Conservation (phyloP, 1,284 basidiomycete species). For the Leccinum solheimii region DNA sequence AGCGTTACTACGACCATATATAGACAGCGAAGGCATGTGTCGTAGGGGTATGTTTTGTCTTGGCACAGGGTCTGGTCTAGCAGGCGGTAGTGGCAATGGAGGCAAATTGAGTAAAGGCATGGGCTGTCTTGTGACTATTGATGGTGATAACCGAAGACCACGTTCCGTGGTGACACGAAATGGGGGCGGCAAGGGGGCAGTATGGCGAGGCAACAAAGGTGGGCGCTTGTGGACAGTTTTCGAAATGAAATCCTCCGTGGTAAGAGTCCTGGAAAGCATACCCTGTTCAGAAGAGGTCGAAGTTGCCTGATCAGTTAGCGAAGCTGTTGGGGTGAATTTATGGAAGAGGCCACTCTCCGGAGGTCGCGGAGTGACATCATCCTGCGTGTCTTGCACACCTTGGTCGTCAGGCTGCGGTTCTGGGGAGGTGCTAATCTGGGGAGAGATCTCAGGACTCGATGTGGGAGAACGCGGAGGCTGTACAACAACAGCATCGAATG, state of each 20-base stretch:
- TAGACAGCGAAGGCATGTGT: conserved; percentile 51
- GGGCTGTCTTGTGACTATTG: conserved; percentile 32
- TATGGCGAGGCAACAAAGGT: conserved; percentile 9
- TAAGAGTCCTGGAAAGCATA: not conserved
- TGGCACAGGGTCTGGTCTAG: conserved; percentile 20
- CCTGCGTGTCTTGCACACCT: conserved; percentile 10
- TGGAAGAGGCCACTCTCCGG: conserved; percentile 4
- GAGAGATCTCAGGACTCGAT: conserved; percentile 3
- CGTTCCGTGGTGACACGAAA: conserved; percentile 30
- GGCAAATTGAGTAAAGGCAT: conserved; percentile 31
- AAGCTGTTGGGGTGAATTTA: conserved; percentile 8
- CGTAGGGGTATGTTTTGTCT: conserved; percentile 36
- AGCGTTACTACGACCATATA: conserved; percentile 41
- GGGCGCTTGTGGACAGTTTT: conserved; percentile 5
- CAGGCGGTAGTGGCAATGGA: conserved; percentile 19
- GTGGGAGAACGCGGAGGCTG: conserved; percentile 8
- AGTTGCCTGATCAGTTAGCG: not conserved
- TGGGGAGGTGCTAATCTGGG: conserved; percentile 3
- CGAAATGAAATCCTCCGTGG: not conserved
- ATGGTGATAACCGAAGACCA: conserved; percentile 34
- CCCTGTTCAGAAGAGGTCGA: conserved; percentile 5
- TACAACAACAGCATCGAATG: conserved; percentile 7
- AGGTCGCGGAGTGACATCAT: conserved; percentile 20
- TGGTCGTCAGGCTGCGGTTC: conserved; percentile 2
- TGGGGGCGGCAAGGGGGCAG: conserved; percentile 22